These are phyloP conservation scores for Cyberlindnera lachancei DNA, from an alignment of 805 yeast species.

Conservation along the genomic window DNA sequence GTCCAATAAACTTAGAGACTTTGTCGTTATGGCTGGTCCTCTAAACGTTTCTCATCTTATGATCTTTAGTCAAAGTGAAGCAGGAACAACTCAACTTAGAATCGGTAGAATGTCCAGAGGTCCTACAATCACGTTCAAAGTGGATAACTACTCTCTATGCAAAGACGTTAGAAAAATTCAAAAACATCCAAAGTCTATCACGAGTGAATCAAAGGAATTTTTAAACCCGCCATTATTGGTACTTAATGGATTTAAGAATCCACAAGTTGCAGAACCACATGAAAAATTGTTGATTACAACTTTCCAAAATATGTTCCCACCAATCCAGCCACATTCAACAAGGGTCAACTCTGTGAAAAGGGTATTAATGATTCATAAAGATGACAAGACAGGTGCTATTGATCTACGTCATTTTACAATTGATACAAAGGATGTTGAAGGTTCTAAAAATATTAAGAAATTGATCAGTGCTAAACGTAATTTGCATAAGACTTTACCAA, in stretches of 20 bases:
- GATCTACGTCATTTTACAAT: constrained; percentile 88
- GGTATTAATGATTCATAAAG: constrained; percentile 76
- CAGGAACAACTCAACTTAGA: constrained; percentile 78
- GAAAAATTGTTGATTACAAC: constrained; percentile 82
- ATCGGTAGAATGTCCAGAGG: constrained; percentile 88
- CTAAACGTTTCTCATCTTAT: constrained; percentile 85
- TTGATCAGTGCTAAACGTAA: constrained; percentile 19
- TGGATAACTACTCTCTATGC: constrained; percentile 68
- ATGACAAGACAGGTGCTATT: constrained; percentile 60
- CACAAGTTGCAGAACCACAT: constrained; percentile 53
- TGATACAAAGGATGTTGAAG: constrained; percentile 78
- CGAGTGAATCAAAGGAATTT: constrained; percentile 54
- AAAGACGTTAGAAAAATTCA: constrained; percentile 70
- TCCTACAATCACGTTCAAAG: constrained; percentile 82
- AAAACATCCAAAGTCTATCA: constrained; percentile 71
- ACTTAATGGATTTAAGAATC: constrained; percentile 78
- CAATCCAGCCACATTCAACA: constrained; percentile 80
- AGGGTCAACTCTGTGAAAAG: constrained; percentile 70
- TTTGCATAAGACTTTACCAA: constrained; percentile 19
- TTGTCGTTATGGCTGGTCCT: constrained; percentile 98
- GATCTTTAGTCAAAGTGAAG: constrained; percentile 74
- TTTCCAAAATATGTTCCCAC: constrained; percentile 94
- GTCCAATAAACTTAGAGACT: constrained; percentile 82
- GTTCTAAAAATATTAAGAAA: constrained; percentile 21
- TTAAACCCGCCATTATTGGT: constrained; percentile 83